phyloP scores from a whole-genome alignment of 768 basidiomycete genomes.

The Zangia roseola region DNA sequence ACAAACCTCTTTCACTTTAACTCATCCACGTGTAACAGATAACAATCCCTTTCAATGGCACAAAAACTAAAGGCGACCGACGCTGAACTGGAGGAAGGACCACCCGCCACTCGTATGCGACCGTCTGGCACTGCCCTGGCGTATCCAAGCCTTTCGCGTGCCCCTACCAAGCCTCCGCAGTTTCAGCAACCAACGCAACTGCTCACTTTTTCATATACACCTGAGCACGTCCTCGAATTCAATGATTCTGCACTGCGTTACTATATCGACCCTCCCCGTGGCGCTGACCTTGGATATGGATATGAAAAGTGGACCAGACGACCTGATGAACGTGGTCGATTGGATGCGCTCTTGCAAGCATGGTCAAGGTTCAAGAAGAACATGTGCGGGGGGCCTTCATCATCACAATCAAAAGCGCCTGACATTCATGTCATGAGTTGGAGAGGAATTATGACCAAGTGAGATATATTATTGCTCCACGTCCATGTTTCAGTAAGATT shows the following conservation, averaged over 20 bases:
- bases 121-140: slow-evolving; percentile 5
- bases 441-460: slow-evolving; percentile 88
- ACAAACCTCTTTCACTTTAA: slow-evolving; percentile 8
- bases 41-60: slow-evolving; percentile 15
- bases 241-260: slow-evolving; percentile 69
- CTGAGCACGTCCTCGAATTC: slow-evolving; percentile 57
- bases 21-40: slow-evolving; percentile 1
- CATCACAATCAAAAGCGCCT: slow-evolving; percentile 22
- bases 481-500: background rate
- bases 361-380: slow-evolving; percentile 43
- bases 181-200: slow-evolving; percentile 73
- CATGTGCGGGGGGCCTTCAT: slow-evolving; percentile 32
- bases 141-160: slow-evolving; percentile 25
- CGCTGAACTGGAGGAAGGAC: slow-evolving; percentile 5
- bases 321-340: slow-evolving; percentile 61
- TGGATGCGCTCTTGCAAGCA: slow-evolving; percentile 67
- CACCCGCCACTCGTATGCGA: slow-evolving; percentile 3
- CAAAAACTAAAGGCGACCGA: slow-evolving; percentile 29
- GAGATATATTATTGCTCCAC: slow-evolving; percentile 26
- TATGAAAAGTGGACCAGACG: slow-evolving; percentile 72
- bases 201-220: slow-evolving; percentile 70
- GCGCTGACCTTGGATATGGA: slow-evolving; percentile 65
- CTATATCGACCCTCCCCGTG: slow-evolving; percentile 62
- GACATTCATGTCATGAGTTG: slow-evolving; percentile 65
- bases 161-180: slow-evolving; percentile 31